A percentile compares a stretch with the other conserved stretches of the same genome.
phyloP scores from a whole-genome alignment of 148 eudicot genomes.

The Fallopia convolvulus region DNA sequence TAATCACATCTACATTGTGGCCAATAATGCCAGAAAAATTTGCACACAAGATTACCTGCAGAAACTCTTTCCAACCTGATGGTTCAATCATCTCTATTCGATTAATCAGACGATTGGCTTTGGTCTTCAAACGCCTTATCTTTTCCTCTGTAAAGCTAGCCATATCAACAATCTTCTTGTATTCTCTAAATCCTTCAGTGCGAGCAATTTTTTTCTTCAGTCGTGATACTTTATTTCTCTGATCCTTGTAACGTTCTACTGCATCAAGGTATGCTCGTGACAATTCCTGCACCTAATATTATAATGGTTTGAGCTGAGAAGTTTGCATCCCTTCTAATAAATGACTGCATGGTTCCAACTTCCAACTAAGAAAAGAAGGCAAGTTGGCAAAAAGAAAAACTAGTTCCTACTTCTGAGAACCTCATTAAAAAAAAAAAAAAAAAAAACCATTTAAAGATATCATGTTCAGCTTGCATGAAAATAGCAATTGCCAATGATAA shows the following conservation, averaged over 20 bases:
- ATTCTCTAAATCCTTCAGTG: slow-evolving; percentile 86
- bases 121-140: slow-evolving; percentile 68
- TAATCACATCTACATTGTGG: background rate
- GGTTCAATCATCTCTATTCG: slow-evolving; percentile 96
- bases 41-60: slow-evolving; percentile 53
- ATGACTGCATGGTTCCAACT: background rate
- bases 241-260: slow-evolving; percentile 70
- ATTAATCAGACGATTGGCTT: slow-evolving; percentile 63
- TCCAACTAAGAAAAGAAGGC: background rate
- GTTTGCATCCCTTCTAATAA: background rate
- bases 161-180: slow-evolving; percentile 66
- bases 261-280: slow-evolving; percentile 62
- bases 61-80: slow-evolving; percentile 99
- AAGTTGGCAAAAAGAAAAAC: background rate
- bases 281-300: slow-evolving; percentile 45
- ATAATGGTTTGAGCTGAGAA: background rate
- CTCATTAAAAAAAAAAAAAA: background rate
- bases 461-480: background rate
- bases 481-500: background rate
- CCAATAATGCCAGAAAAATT: slow-evolving; percentile 9
- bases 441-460: background rate
- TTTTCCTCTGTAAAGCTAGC: slow-evolving; percentile 72
- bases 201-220: slow-evolving; percentile 81
- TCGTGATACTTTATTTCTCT: slow-evolving; percentile 82
- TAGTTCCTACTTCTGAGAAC: slow-evolving; percentile 1